Conservation (phyloP, 1,284 basidiomycete genomes). For the Singerocomus inundabilis region DNA sequence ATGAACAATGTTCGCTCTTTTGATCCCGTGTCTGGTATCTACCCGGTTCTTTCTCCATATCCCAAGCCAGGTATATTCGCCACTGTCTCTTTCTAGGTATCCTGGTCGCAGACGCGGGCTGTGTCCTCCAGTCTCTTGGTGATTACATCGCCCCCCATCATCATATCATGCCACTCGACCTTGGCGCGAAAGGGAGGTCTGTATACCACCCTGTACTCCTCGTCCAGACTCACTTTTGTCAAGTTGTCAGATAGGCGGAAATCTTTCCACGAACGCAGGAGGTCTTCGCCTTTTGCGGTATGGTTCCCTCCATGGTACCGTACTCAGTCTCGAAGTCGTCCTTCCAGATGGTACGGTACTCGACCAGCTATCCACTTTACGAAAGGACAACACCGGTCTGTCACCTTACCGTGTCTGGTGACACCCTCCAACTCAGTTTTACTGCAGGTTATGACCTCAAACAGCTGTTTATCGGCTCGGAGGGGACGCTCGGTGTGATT, state of each 20-base stretch:
- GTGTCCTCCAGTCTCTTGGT: conserved; percentile 89
- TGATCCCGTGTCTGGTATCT: conserved; percentile 83
- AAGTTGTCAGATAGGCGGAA: conserved; percentile 97
- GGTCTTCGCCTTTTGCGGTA: conserved; percentile 93
- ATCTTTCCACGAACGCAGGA: conserved; percentile 96
- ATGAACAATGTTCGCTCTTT: conserved; percentile 89
- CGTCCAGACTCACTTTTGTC: conserved; percentile 5
- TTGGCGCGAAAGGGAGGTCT: conserved; percentile 95
- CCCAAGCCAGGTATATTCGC: conserved; percentile 6
- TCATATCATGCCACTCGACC: conserved; percentile 96
- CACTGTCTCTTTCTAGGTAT: conserved; percentile 46
- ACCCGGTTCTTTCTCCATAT: conserved; percentile 11
- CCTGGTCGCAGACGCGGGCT: conserved; percentile 85
- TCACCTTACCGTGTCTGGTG: not conserved
- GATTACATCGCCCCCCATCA: conserved; percentile 86
- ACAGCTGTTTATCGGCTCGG: conserved; percentile 97
- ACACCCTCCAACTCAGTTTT: not conserved
- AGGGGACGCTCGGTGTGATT: conserved; percentile 94
- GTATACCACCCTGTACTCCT: conserved; percentile 21
- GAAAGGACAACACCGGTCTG: conserved; percentile 97
- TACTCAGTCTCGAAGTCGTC: conserved; percentile 97
- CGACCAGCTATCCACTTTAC: conserved; percentile 77
- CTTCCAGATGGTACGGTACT: conserved; percentile 94
- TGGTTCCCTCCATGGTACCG: conserved; percentile 92
- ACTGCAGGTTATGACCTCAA: conserved; percentile 92